These are phyloP conservation scores for Penicillium fuscoglaucum DNA, from an alignment of 2,329 filamentous ascomycete species.

Conservation along the genomic window DNA sequence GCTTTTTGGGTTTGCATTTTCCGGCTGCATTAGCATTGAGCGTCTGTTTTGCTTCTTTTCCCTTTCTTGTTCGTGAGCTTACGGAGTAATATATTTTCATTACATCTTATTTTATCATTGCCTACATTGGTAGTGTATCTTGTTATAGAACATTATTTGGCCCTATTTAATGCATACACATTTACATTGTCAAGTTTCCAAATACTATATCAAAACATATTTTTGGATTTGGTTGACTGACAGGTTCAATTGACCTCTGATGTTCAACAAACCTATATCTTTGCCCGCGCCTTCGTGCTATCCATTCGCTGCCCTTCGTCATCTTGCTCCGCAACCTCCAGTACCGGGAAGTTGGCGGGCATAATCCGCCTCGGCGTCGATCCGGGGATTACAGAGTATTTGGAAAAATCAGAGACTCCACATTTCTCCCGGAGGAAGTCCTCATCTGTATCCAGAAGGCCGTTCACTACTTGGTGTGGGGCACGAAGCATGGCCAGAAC, in stretches of 20 bases:
- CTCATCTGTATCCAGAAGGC: constrained; percentile 72
- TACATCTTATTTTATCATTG: background rate
- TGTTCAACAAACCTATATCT: constrained; percentile 19
- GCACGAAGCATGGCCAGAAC: constrained; percentile 69
- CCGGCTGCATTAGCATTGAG: constrained; percentile 21
- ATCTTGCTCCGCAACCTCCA: constrained; percentile 74
- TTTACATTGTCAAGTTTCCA: background rate
- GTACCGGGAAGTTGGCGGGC: constrained; percentile 67
- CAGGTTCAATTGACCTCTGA: background rate
- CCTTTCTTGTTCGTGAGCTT: constrained; percentile 11
- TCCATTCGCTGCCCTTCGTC: constrained; percentile 74
- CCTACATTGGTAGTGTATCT: background rate
- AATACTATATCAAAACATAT: background rate
- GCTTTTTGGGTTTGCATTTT: constrained; percentile 5
- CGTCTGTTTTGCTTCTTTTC: constrained; percentile 3
- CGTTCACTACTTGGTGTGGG: constrained; percentile 64
- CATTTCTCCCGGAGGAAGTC: constrained; percentile 69
- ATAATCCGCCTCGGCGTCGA: constrained; percentile 71
- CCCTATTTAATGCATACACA: background rate
- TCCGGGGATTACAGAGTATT: constrained; percentile 69
- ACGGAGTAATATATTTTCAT: background rate
- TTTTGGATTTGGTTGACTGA: background rate
- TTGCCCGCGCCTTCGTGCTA: constrained; percentile 52
- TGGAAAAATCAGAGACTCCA: constrained; percentile 68
- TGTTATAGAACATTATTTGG: background rate